Conservation (phyloP, 1,139 yeast genomes). For the Candida gigantensis region DNA sequence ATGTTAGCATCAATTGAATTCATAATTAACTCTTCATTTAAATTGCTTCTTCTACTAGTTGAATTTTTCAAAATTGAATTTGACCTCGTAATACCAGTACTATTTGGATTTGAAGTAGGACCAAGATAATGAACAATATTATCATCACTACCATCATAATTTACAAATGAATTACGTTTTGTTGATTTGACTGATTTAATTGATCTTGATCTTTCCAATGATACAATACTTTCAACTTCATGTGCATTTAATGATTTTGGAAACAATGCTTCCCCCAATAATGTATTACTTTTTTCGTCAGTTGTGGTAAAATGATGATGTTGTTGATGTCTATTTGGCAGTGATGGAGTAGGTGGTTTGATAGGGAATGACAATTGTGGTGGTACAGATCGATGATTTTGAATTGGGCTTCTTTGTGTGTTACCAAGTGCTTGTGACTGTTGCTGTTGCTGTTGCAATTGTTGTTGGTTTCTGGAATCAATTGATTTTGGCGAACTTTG, state of each 20-base stretch:
- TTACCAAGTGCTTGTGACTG: no score
- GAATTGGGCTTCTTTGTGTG: conserved; percentile 4
- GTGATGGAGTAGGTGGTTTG: conserved; percentile 9
- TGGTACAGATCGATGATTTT: conserved; percentile 1
- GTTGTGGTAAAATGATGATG: conserved; percentile 1
- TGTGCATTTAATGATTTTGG: conserved; percentile 66
- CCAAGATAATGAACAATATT: conserved; percentile 38
- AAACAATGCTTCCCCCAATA: conserved; percentile 65
- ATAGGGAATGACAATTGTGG: conserved; percentile 1
- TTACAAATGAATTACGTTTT: conserved; percentile 46
- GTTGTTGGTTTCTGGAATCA: no score
- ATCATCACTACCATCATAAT: conserved; percentile 51
- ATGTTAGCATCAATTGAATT: conserved; percentile 18
- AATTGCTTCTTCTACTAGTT: conserved; percentile 14
- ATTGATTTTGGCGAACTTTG: conserved; percentile 11
- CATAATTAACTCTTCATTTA: conserved; percentile 16
- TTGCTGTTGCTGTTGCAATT: no score
- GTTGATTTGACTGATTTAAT: conserved; percentile 47
- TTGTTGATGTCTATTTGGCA: conserved; percentile 7
- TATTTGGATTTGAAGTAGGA: conserved; percentile 19
- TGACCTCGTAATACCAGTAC: conserved; percentile 28
- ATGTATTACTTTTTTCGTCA: conserved; percentile 9
- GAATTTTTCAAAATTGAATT: conserved; percentile 53
- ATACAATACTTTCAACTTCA: conserved; percentile 74
- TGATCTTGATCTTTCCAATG: conserved; percentile 70